Base-by-base conservation (phyloP, 257 asterid species). In the Ligustrum vulgare region DNA sequence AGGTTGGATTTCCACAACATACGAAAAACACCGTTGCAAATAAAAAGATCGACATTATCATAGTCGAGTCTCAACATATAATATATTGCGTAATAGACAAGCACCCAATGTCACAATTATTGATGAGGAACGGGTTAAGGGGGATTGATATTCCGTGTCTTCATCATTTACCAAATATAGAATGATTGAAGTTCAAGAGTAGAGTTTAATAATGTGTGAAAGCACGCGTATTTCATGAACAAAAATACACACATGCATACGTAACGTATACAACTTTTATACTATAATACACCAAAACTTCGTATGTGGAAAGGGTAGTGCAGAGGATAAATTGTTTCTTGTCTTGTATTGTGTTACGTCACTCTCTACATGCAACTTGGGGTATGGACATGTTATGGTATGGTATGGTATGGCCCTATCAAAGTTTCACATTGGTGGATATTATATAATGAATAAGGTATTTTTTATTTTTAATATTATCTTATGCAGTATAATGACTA, bases 151-250 rank as follows among this genome's bases (percentile, higher is more conserved):
- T 60, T 23, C 67, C 67, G 35, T 25, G 67, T 35, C 67, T 25
- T 15, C 67, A 25, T 60, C 67, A 60, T 32, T n/a, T 23, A 60
- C 67, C 9, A 60, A 60, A 60, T 11, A 23, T 60, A 60, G 67
- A 60, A 60, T 60, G 67, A 60, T 60, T 60, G n/a, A 60, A 5
- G 5, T 60, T 60, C 2, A 4, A 60, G 2, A 10, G 18, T 60
- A 25, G n/a, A 60, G 67, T 60, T 60, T 11, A 23, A 60, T 60
- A 60, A 8, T 60, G 67, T 60, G 16, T 23, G 67, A 0, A 60
- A 60, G 34, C 67, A 60, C 35, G 67, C n/a, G 18, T 25, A 60
- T 60, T 60, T 60, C 67, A 60, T 60, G 67, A 60, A 10, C 67
- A 60, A 60, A 51, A 60, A 23, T 60, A 60, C 18, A 11, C 9